Percentiles rank a stretch among this genome's conserved stretches.
Evolutionary conservation across 2,329 filamentous ascomycete species (phyloP).

Genomic region (Trichothecium sympodiale): DNA sequence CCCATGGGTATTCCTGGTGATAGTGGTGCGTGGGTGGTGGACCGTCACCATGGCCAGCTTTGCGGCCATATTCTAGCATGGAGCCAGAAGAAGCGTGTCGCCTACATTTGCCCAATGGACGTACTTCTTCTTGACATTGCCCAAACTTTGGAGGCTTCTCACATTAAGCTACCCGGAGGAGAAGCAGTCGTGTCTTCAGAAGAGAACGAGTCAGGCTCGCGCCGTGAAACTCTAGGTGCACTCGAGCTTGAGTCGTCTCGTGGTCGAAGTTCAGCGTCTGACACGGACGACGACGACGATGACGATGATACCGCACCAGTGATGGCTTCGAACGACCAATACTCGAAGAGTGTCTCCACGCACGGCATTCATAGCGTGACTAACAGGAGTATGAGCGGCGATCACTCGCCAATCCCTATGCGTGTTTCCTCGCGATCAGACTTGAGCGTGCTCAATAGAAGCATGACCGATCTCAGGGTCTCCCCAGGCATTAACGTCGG

Average conservation of each 20-base stretch:
- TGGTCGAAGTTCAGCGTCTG: too few species aligned
- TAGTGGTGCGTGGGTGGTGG: slow-evolving; percentile 86
- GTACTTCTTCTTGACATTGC: slow-evolving; percentile 77
- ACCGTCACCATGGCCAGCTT: slow-evolving; percentile 64
- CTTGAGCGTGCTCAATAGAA: slow-evolving; percentile 14
- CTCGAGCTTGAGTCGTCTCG: too few species aligned
- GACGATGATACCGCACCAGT: neutral
- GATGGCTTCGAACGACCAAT: neutral
- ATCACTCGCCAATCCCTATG: slow-evolving; percentile 10
- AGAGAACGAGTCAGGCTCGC: neutral
- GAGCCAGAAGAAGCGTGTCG: slow-evolving; percentile 67
- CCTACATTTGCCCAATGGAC: slow-evolving; percentile 95
- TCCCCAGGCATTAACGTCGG: slow-evolving; percentile 19
- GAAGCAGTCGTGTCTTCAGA: slow-evolving; percentile 25
- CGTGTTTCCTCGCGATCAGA: slow-evolving; percentile 16
- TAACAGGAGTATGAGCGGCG: neutral
- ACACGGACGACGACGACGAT: neutral
- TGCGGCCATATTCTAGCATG: slow-evolving; percentile 88
- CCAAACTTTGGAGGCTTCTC: slow-evolving; percentile 58
- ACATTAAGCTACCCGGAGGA: slow-evolving; percentile 61
- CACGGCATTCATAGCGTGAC: neutral
- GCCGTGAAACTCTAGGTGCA: too few species aligned
- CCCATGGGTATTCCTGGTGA: slow-evolving; percentile 69
- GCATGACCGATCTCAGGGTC: slow-evolving; percentile 21
- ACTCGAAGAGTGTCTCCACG: neutral